A percentile compares a stretch with the other conserved stretches of the same genome.
These are phyloP conservation scores for Capronia epimyces DNA, from an alignment of 2,329 filamentous ascomycete genomes.

Conservation along the genomic window DNA sequence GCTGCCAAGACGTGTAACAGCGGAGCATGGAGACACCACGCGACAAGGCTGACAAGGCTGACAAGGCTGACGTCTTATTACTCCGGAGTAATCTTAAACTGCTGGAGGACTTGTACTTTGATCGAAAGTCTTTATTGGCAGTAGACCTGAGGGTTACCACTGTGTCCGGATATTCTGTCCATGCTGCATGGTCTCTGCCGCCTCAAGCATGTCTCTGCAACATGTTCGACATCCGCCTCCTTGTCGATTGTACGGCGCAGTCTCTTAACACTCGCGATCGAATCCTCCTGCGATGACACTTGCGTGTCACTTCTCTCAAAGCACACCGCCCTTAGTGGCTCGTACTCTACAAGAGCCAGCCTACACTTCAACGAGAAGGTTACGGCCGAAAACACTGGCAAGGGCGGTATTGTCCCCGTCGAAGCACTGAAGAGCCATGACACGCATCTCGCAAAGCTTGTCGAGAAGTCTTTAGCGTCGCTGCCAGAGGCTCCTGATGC, in stretches of 20 bases:
- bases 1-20: not conserved
- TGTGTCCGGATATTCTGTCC: not conserved
- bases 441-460: conserved; percentile 60
- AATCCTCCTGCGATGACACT: conserved; percentile 71
- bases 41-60: not conserved
- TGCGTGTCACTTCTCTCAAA: conserved; percentile 76
- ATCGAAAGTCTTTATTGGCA: not conserved
- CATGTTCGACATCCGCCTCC: not conserved
- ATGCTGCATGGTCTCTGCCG: conserved; percentile 12
- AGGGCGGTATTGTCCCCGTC: conserved; percentile 73
- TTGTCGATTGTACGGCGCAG: conserved; percentile 11
- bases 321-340: conserved; percentile 22
- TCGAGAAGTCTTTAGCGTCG: conserved; percentile 56
- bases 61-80: no score
- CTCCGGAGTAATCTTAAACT: no score
- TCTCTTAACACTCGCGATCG: conserved; percentile 44
- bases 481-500: conserved; percentile 43
- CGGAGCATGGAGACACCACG: not conserved
- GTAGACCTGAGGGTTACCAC: not conserved
- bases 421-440: conserved; percentile 72
- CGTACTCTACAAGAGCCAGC: conserved; percentile 39
- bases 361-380: conserved; percentile 76
- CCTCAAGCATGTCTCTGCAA: conserved; percentile 2
- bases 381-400: conserved; percentile 70
- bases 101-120: no score